phyloP scores from a whole-genome alignment of 1,139 yeast species.

The Sugiyamaella sp. region DNA sequence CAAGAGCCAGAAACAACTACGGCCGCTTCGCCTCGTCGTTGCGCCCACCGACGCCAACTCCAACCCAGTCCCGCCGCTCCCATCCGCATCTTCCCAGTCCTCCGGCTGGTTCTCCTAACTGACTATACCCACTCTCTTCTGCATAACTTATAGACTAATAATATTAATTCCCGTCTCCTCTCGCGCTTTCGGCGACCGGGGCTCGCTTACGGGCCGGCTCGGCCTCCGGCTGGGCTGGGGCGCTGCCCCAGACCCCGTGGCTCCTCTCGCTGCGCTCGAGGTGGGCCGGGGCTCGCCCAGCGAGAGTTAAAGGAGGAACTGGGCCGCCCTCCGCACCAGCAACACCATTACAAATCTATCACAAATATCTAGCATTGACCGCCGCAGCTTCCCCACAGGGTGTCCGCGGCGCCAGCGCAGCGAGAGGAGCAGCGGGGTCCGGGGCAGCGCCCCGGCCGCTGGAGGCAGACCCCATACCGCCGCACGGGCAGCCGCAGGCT shows the following conservation, averaged over 20 bases:
- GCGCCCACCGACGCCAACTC: conserved; percentile 15
- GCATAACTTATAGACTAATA: conserved; percentile 1
- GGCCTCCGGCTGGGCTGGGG: neutral
- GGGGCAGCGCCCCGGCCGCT: neutral
- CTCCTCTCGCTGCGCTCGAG: neutral
- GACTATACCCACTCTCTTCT: neutral
- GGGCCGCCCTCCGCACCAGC: too few species aligned
- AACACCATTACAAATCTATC: too few species aligned
- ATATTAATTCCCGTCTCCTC: neutral
- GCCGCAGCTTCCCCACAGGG: too few species aligned
- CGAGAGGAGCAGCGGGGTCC: too few species aligned
- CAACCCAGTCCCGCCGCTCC: conserved; percentile 11
- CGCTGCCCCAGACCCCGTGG: neutral
- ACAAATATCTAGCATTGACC: too few species aligned
- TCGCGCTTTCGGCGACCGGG: neutral
- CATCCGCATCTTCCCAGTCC: conserved; percentile 11
- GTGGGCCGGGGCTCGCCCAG: neutral
- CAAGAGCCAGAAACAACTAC: conserved; percentile 28
- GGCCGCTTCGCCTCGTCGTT: conserved; percentile 28
- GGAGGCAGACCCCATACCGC: neutral
- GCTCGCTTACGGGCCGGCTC: neutral
- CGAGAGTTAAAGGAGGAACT: neutral
- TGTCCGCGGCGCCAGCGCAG: too few species aligned
- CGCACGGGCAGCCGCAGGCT: neutral
- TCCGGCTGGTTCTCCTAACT: conserved; percentile 18